These are phyloP conservation scores for Acorus calamus DNA, from an alignment of 106 monocot species.

Conservation along the genomic window DNA sequence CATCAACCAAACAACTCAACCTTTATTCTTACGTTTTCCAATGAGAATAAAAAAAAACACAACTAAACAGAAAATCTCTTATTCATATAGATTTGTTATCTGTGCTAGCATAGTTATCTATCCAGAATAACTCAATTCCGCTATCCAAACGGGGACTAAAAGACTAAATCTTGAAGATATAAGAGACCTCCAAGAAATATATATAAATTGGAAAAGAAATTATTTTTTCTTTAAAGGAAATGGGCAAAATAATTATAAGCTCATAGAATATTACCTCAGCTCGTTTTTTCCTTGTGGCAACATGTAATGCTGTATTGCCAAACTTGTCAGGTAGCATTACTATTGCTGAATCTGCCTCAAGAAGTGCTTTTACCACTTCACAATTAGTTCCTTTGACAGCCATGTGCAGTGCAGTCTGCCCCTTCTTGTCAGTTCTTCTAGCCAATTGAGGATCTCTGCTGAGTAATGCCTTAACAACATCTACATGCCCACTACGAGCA, in stretches of 20 bases:
- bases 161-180: too few relatives aligned
- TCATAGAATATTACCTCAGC: slow-evolving; percentile 25
- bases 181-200: too few relatives aligned
- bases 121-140: too few relatives aligned
- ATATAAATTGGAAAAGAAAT: too few relatives aligned
- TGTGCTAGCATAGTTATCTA: too few relatives aligned
- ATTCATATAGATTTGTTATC: too few relatives aligned
- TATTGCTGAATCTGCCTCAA: slow-evolving; percentile 41
- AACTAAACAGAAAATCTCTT: too few relatives aligned
- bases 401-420: slow-evolving; percentile 49
- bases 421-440: slow-evolving; percentile 46
- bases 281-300: slow-evolving; percentile 43
- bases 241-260: not conserved
- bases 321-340: slow-evolving; percentile 44
- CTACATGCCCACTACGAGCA: slow-evolving; percentile 34
- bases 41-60: too few relatives aligned
- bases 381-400: slow-evolving; percentile 38
- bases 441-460: slow-evolving; percentile 35
- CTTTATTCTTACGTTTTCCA: too few relatives aligned
- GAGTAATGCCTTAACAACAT: slow-evolving; percentile 36
- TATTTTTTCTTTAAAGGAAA: too few relatives aligned
- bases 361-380: slow-evolving; percentile 33
- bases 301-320: slow-evolving; percentile 35
- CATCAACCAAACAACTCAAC: too few relatives aligned
- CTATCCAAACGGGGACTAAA: too few relatives aligned